A percentile compares a stretch with the other conserved stretches of the same genome.
Evolutionary conservation across 257 asterid species (phyloP).

Genomic region (Petunia secreta): DNA sequence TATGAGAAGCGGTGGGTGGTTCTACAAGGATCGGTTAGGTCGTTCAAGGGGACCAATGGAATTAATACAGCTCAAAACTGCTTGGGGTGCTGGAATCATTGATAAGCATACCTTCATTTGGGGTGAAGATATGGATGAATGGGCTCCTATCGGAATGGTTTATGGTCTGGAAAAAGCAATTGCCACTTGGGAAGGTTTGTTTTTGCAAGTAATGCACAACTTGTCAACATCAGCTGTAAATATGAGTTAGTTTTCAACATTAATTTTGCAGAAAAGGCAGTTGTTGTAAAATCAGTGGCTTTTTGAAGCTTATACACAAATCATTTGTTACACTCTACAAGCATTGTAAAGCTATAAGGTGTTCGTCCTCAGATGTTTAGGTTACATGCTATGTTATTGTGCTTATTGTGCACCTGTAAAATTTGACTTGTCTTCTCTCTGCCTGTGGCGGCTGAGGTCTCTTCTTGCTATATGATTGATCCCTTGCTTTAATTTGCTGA

Average conservation of each 20-base stretch:
- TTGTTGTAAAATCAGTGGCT: background rate
- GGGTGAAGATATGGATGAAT: slow-evolving; percentile 97
- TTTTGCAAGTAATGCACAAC: background rate
- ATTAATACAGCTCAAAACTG: slow-evolving; percentile 90
- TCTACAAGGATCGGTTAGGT: slow-evolving; percentile 92
- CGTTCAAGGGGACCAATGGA: slow-evolving; percentile 98
- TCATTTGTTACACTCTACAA: background rate
- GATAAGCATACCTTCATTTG: slow-evolving; percentile 90
- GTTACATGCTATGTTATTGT: background rate
- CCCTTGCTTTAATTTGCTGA: slow-evolving; percentile 25
- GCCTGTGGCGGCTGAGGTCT: background rate
- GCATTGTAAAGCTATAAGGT: background rate
- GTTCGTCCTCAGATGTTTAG: background rate
- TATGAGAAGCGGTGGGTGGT: slow-evolving; percentile 87
- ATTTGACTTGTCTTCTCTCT: background rate
- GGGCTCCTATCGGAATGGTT: slow-evolving; percentile 95
- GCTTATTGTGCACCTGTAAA: background rate
- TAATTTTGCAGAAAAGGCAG: background rate
- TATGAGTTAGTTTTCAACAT: background rate
- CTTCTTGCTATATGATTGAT: background rate
- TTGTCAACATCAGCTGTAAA: background rate
- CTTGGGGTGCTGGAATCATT: slow-evolving; percentile 97
- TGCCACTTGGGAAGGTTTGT: slow-evolving; percentile 98
- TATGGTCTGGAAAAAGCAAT: slow-evolving; percentile 94
- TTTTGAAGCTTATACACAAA: slow-evolving; percentile 4